Conservation (phyloP, 352 stramenopile species). For the Globisporangium recalcitrans region DNA sequence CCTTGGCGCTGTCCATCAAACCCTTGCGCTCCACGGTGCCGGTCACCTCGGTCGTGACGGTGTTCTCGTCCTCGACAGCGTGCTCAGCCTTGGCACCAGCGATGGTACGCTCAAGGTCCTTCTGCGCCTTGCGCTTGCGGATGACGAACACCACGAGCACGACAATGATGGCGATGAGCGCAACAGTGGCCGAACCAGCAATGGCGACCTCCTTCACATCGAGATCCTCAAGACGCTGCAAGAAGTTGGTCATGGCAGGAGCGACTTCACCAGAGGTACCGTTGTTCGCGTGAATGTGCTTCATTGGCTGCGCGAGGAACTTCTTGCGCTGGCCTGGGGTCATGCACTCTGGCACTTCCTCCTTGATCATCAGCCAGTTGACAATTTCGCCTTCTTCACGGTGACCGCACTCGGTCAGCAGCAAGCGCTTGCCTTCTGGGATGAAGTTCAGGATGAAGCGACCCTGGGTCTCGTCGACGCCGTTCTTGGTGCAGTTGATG, state of each 20-base stretch:
- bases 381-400: slow-evolving; percentile 79
- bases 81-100: slow-evolving; percentile 77
- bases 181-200: slow-evolving; percentile 44
- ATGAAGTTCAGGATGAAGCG: slow-evolving; percentile 85
- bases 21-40: slow-evolving; percentile 63
- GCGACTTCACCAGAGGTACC: slow-evolving; percentile 36
- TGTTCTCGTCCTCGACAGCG: slow-evolving; percentile 63
- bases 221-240: slow-evolving; percentile 52
- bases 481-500: slow-evolving; percentile 81
- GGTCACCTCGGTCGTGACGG: slow-evolving; percentile 41
- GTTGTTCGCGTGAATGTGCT: slow-evolving; percentile 80
- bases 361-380: slow-evolving; percentile 83
- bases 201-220: slow-evolving; percentile 72
- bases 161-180: slow-evolving; percentile 57
- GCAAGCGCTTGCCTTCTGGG: slow-evolving; percentile 65
- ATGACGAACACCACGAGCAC: slow-evolving; percentile 65
- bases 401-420: slow-evolving; percentile 80
- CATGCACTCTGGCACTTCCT: slow-evolving; percentile 82
- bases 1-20: slow-evolving; percentile 65
- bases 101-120: slow-evolving; percentile 76
- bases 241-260: slow-evolving; percentile 59
- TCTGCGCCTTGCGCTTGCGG: slow-evolving; percentile 77
- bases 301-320: slow-evolving; percentile 81
- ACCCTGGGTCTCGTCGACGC: slow-evolving; percentile 65
- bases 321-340: slow-evolving; percentile 69